Conservation (phyloP, 1,284 basidiomycete genomes). For the Pascua sp. region DNA sequence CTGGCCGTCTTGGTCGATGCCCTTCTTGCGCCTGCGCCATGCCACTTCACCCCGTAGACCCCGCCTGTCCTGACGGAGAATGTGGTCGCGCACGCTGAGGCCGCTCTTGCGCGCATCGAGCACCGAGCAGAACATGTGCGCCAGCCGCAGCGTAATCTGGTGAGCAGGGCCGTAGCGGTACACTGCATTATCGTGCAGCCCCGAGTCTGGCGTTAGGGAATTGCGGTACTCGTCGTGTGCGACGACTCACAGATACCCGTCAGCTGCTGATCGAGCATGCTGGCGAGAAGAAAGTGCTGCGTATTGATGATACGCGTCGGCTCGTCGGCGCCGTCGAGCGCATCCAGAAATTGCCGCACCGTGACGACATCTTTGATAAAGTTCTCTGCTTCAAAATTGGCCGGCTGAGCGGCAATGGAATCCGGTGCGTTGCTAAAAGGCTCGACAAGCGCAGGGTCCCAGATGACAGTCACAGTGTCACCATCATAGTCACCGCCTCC, state of each 20-base stretch:
- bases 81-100: constrained; percentile 21
- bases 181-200: constrained; percentile 33
- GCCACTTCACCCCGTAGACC: constrained; percentile 18
- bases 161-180: constrained; percentile 32
- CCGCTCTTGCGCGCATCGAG: constrained; percentile 42
- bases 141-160: constrained; percentile 30
- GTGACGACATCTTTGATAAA: constrained; percentile 36
- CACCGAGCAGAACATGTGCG: constrained; percentile 36
- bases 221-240: no score
- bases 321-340: constrained; percentile 15
- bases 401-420: constrained; percentile 15
- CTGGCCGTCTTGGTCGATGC: constrained; percentile 6
- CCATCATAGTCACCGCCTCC: constrained; percentile 46
- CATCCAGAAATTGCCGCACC: constrained; percentile 28
- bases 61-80: constrained; percentile 16
- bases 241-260: constrained; percentile 1
- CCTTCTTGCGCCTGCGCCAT: constrained; percentile 33
- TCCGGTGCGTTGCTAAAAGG: constrained; percentile 33
- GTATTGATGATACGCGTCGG: constrained; percentile 19
- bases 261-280: constrained; percentile 19
- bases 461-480: constrained; percentile 36
- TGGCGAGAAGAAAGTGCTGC: constrained; percentile 32
- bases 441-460: constrained; percentile 27
- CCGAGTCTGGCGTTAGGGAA: constrained; percentile 25
- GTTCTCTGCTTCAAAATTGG: constrained; percentile 28